Evolutionary conservation across 495 filamentous ascomycete species (phyloP).

Genomic region (Tetracladium setigerum): DNA sequence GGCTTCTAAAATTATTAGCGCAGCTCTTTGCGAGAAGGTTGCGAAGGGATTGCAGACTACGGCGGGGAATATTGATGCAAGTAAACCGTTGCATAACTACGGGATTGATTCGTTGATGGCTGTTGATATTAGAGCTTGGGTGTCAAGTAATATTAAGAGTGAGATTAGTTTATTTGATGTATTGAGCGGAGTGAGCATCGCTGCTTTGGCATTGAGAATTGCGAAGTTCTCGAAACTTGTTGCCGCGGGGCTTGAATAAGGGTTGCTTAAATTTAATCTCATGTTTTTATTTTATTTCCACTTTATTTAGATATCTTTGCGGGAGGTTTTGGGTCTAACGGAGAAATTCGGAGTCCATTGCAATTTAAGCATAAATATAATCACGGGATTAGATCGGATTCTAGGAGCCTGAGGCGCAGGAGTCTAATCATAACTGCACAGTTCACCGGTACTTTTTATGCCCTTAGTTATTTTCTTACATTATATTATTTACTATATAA

Average conservation of each 20-base stretch:
- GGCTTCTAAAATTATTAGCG: slow-evolving; percentile 22
- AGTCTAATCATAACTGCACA: too few relatives aligned
- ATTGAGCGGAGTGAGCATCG: slow-evolving; percentile 17
- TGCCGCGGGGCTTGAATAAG: neutral
- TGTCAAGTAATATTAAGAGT: slow-evolving; percentile 31
- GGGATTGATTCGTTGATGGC: slow-evolving; percentile 48
- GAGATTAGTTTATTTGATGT: slow-evolving; percentile 42
- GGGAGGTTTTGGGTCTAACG: too few relatives aligned
- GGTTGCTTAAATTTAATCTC: too few relatives aligned
- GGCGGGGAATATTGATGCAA: slow-evolving; percentile 27
- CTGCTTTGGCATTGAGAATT: neutral
- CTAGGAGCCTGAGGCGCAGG: too few relatives aligned
- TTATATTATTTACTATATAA: too few relatives aligned
- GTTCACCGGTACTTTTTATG: too few relatives aligned
- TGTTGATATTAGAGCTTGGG: slow-evolving; percentile 48
- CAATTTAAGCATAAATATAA: too few relatives aligned
- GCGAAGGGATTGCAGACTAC: slow-evolving; percentile 24
- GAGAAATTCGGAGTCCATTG: too few relatives aligned
- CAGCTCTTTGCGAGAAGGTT: slow-evolving; percentile 25
- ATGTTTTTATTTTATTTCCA: too few relatives aligned
- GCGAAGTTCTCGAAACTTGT: neutral
- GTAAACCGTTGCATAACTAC: neutral
- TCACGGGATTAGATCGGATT: too few relatives aligned
- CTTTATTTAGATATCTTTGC: too few relatives aligned
- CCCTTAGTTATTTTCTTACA: too few relatives aligned